Conservation (phyloP, 495 filamentous ascomycete genomes). For the Penicillium verhagenii region DNA sequence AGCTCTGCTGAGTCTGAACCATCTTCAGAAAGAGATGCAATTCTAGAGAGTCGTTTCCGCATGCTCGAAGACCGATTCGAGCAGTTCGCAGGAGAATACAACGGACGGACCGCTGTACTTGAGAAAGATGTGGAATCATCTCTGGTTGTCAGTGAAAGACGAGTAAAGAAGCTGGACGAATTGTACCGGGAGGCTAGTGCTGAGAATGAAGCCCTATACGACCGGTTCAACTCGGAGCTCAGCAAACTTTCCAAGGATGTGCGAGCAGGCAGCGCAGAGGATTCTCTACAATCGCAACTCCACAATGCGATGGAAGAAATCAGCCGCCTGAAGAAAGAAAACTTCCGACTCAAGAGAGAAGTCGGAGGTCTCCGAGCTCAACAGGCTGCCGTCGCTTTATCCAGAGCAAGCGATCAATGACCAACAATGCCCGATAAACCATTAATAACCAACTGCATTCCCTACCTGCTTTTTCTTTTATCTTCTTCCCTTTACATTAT, state of each 20-base stretch:
- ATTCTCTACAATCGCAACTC: constrained; percentile 67
- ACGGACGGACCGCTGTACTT: constrained; percentile 56
- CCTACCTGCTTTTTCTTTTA: too few relatives aligned
- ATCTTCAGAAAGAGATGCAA: constrained; percentile 21
- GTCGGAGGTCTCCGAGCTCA: constrained; percentile 49
- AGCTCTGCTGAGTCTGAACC: not conserved
- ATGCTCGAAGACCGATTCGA: constrained; percentile 66
- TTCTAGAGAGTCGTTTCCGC: constrained; percentile 56
- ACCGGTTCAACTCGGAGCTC: constrained; percentile 87
- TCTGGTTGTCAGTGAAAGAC: constrained; percentile 68
- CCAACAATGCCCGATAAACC: not conserved
- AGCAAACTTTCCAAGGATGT: constrained; percentile 77
- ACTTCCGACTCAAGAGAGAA: constrained; percentile 63
- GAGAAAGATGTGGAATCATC: constrained; percentile 67
- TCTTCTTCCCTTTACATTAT: constrained; percentile 2
- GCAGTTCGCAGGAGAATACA: constrained; percentile 58
- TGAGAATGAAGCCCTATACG: constrained; percentile 93
- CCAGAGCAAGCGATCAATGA: constrained; percentile 38
- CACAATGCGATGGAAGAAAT: constrained; percentile 67
- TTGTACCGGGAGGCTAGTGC: constrained; percentile 84
- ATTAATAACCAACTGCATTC: not conserved
- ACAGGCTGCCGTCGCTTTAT: constrained; percentile 40
- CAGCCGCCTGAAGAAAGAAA: constrained; percentile 74
- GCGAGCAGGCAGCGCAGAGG: constrained; percentile 68
- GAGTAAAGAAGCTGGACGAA: constrained; percentile 81